Evolutionary conservation across 176 grass and related monocot genomes (phyloP).

Genomic region (Eremochloa ophiuroides): DNA sequence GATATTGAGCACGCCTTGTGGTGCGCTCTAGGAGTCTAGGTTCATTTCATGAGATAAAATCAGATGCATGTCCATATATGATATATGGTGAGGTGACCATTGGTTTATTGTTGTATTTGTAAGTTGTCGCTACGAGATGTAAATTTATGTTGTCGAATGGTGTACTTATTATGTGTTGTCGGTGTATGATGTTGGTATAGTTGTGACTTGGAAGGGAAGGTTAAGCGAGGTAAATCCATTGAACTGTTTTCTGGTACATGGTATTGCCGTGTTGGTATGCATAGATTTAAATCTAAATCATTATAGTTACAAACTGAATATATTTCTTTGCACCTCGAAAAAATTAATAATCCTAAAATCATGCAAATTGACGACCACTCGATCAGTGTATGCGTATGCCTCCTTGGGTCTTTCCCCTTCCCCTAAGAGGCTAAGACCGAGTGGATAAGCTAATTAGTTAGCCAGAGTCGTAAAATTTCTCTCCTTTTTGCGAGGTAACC

Average conservation of each 20-base stretch:
- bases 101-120: conserved; percentile 13
- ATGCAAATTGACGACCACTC: too few relatives aligned
- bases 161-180: not conserved
- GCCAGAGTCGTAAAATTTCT: too few relatives aligned
- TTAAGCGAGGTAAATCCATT: not conserved
- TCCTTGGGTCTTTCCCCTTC: too few relatives aligned
- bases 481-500: too few relatives aligned
- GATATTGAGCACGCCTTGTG: too few relatives aligned
- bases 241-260: not conserved
- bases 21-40: not conserved
- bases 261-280: not conserved
- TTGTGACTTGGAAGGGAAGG: not conserved
- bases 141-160: not conserved
- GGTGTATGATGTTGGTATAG: not conserved
- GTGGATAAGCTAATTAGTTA: too few relatives aligned
- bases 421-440: too few relatives aligned
- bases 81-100: not conserved
- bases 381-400: too few relatives aligned
- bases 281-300: too few relatives aligned
- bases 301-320: too few relatives aligned
- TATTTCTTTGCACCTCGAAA: too few relatives aligned
- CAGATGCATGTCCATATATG: not conserved
- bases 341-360: too few relatives aligned
- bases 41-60: not conserved
- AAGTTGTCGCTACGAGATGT: conserved; percentile 3